Base-by-base conservation (phyloP, 306 rosid genomes). In the Vigna hirtella region DNA sequence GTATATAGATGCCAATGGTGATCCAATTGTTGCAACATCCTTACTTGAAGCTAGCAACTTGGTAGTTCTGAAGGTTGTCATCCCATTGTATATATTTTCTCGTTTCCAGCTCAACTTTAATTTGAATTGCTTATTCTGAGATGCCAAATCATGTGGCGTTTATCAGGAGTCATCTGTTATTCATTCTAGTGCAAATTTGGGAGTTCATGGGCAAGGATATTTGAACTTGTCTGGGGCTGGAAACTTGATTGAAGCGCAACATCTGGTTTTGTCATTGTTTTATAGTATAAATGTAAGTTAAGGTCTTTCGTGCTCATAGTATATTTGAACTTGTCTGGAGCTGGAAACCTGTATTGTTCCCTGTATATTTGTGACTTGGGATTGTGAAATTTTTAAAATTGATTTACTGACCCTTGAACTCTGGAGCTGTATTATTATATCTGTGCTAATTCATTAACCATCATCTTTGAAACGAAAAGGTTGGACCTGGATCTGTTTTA, bases 211-310 rank as follows among this genome's bases (percentile, higher is more conserved):
- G 79, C 99, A 95, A 91, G 97, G 99, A 55, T 86, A 15, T 77
- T 85, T 95, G 89, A 95, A 95, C 88, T 88, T 95, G 80, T 82
- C 99, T 28, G 99, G 99, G 81, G 88, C 94, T 75, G 99, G 99
- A 74, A 89, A 95, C 85, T 36, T 92, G 88, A 87, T 95, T 73
- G 96, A 95, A 93, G 98, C 98, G 13, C 97, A 93, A 77, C 99
- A 78, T 73, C 77, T 95, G 82, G 56, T 89, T 82, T 86, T 95
- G 85, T 93, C 98, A 49, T 74, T 95, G 73, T 95, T 95, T 87
- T 95, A 76, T 71, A 83, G 88, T 78, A 85, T 95, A 81, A 79
- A 79, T 67, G 99, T 95, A 85, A 88, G 97, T 76, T 28, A 48
- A 78, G 70, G 77, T 64, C 71, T 76, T 65, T 50, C 61, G 40